Conservation (phyloP, 2,329 filamentous ascomycete species). For the Pleomassaria siparia region DNA sequence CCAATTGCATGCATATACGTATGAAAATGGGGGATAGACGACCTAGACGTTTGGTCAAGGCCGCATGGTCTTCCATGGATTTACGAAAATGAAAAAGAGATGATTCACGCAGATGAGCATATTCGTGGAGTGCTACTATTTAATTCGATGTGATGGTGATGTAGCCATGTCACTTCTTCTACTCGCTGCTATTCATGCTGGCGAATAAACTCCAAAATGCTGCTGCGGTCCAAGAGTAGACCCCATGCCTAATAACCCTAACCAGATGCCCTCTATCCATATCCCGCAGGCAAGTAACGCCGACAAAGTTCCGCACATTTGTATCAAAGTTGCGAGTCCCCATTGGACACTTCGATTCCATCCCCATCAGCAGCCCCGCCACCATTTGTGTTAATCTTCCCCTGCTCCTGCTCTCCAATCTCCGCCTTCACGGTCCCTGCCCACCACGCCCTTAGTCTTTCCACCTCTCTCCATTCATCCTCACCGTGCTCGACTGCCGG, state of each 20-base stretch:
- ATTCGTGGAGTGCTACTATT: background rate
- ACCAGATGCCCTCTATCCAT: no score
- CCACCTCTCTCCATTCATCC: constrained; percentile 47
- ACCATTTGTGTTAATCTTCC: constrained; percentile 16
- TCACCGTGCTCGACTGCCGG: constrained; percentile 50
- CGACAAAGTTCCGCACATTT: no score
- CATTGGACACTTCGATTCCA: background rate
- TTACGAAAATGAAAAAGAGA: constrained; percentile 6
- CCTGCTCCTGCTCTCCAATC: constrained; percentile 18
- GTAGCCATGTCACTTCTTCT: no score
- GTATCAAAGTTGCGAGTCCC: constrained; percentile 4
- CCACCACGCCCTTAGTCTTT: constrained; percentile 47
- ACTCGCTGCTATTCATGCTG: background rate
- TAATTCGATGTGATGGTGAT: background rate
- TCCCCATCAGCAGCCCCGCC: constrained; percentile 4
- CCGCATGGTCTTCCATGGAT: background rate
- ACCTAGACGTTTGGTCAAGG: background rate
- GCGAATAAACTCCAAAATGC: no score
- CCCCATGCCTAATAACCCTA: no score
- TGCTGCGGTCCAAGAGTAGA: no score
- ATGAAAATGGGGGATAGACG: background rate
- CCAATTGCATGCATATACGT: background rate
- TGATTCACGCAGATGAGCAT: background rate
- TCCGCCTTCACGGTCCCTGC: constrained; percentile 13
- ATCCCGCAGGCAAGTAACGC: no score